phyloP scores from a whole-genome alignment of 208 protist species.

The Tritrichomonas foetus region DNA sequence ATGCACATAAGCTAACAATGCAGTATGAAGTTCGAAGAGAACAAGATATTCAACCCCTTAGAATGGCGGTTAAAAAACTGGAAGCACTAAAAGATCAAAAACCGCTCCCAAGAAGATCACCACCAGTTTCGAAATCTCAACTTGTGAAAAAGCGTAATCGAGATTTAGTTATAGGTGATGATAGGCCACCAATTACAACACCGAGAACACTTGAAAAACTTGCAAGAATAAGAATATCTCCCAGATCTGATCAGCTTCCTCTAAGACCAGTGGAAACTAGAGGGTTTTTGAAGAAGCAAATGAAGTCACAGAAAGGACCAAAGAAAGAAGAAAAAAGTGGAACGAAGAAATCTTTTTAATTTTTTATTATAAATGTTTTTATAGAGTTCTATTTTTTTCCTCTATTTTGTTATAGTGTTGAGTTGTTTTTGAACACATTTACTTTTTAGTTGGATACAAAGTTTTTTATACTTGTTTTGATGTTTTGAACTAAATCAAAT shows the following conservation, averaged over 20 bases:
- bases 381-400: too few relatives aligned
- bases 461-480: too few relatives aligned
- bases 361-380: too few relatives aligned
- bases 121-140: not conserved
- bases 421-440: too few relatives aligned
- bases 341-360: too few relatives aligned
- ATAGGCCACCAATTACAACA: not conserved
- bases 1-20: not conserved
- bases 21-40: not conserved
- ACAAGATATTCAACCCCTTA: not conserved
- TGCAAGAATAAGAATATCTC: not conserved
- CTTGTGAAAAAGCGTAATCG: not conserved
- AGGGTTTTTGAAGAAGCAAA: not conserved
- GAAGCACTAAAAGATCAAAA: not conserved
- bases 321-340: not conserved
- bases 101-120: not conserved
- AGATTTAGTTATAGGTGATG: not conserved
- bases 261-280: not conserved
- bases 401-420: too few relatives aligned
- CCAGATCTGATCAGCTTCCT: not conserved
- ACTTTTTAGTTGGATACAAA: too few relatives aligned
- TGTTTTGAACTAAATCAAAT: too few relatives aligned
- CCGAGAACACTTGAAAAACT: not conserved
- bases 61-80: not conserved
- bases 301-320: not conserved